Evolutionary conservation across 176 grass and related monocot genomes (phyloP), one percentile per base, ranked within the genome.

Genomic region (Cymbopogon citratus): DNA sequence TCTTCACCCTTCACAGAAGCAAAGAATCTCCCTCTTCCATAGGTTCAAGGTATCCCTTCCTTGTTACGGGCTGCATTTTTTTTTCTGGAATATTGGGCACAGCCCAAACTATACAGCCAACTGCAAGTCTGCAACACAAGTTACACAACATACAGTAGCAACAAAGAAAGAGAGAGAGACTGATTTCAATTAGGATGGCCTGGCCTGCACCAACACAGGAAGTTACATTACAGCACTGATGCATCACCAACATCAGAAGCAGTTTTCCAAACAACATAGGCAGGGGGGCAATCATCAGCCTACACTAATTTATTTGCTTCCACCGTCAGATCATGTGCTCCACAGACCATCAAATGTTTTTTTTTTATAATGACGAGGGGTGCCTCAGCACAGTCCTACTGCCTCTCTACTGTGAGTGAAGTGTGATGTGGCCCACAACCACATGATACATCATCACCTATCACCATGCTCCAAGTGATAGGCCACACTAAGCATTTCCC

Each of bases 251-350:
- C 43, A 73, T 25, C 9, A 49, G 43, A 49, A 73, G 70, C 70
- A 49, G 43, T 16, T 48, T 48, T 11, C 14, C 24, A 73, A 46
- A 27, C 23, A 29, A 71, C 39, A 41, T 15, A 25, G 38, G 25
- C 60, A 63, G 11, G 2, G 2, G 2, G 52, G 3, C 1, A 59
- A 59, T 23, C n/a, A 25, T 25, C 26, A 63, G 25, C 25, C 70
- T 49, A 49, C 43, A 19, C 70, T 29, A 73, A 27, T 49, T 49
- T 73, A 73, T 73, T 73, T 73, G 70, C 70, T 73, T 49, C 70
- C 70, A 73, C 14, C 70, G 24, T 73, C 70, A 49, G 70, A 73
- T 49, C 70, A 73, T 73, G 70, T 73, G 70, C 70, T 9, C 70
- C 61, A 63, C 61, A 60, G 56, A 9, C 44, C 40, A 27, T 45